These are phyloP conservation scores for Oidiodendron maius DNA, from an alignment of 495 filamentous ascomycete species.

Conservation along the genomic window DNA sequence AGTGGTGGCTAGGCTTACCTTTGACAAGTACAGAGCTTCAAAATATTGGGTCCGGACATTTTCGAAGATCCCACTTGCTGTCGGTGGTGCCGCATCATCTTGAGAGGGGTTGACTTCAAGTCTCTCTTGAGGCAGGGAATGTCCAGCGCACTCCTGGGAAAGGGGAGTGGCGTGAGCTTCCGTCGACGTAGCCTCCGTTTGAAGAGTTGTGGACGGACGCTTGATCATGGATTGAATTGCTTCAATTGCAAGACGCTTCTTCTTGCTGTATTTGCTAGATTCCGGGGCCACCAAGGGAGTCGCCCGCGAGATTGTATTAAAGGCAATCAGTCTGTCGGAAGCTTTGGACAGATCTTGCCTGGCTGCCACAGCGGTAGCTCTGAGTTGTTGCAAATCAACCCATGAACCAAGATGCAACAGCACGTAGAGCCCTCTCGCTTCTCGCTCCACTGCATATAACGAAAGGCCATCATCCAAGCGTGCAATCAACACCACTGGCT, in stretches of 20 bases:
- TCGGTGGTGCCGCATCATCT: conserved; percentile 31
- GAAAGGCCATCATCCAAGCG: conserved; percentile 47
- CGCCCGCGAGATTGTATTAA: conserved; percentile 11
- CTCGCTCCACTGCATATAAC: conserved; percentile 69
- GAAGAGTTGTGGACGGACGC: conserved; percentile 26
- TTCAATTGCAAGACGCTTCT: conserved; percentile 45
- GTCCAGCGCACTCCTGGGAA: not conserved
- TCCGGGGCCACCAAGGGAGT: conserved; percentile 33
- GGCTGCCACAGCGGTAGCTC: conserved; percentile 25
- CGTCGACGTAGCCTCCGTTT: conserved; percentile 22
- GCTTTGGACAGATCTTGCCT: conserved; percentile 27
- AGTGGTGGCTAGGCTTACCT: conserved; percentile 36
- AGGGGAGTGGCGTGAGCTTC: conserved; percentile 5
- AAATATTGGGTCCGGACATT: conserved; percentile 73
- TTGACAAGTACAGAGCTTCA: conserved; percentile 85
- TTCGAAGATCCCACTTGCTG: conserved; percentile 58
- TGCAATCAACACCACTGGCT: conserved; percentile 59
- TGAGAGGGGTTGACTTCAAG: conserved; percentile 5
- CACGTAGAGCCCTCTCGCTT: conserved; percentile 58
- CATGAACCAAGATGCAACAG: conserved; percentile 63
- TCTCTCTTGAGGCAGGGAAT: not conserved
- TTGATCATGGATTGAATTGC: conserved; percentile 42
- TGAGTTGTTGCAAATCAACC: conserved; percentile 49
- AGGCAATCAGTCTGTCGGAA: conserved; percentile 4
- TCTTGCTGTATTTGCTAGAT: conserved; percentile 32